Evolutionary conservation across 2,329 filamentous ascomycete genomes (phyloP).

Genomic region (Ophioceras dolichostomum): DNA sequence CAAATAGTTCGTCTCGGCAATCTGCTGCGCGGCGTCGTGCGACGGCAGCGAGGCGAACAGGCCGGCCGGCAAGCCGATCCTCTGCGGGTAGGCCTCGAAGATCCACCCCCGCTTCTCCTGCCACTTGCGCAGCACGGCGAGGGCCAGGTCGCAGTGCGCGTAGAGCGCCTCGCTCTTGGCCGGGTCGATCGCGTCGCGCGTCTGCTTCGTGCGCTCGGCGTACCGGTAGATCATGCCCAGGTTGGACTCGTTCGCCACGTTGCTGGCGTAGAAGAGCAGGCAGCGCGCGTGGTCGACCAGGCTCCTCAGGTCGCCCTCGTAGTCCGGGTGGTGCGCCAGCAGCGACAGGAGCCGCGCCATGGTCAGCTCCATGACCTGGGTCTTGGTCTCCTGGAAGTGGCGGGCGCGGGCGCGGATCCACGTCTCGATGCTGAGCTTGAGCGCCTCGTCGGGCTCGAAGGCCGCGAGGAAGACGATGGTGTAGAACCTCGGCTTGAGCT

Average conservation of each 20-base stretch:
- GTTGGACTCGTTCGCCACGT: conserved; percentile 76
- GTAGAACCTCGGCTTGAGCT: conserved; percentile 67
- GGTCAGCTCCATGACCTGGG: conserved; percentile 63
- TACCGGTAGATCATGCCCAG: conserved; percentile 83
- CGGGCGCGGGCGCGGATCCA: conserved; percentile 79
- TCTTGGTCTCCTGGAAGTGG: conserved; percentile 45
- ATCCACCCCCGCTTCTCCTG: conserved; percentile 78
- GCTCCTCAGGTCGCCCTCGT: conserved; percentile 51
- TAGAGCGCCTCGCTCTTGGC: conserved; percentile 64
- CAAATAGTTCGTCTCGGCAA: conserved; percentile 76
- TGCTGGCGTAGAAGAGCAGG: conserved; percentile 76
- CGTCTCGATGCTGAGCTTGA: conserved; percentile 66
- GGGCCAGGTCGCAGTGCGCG: conserved; percentile 75
- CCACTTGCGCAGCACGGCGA: conserved; percentile 71
- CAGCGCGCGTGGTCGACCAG: conserved; percentile 77
- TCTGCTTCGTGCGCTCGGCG: conserved; percentile 85
- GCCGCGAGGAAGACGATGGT: conserved; percentile 82
- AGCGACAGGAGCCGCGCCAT: conserved; percentile 78
- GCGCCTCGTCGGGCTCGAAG: conserved; percentile 66
- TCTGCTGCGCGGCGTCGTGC: conserved; percentile 69
- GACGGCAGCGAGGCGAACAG: conserved; percentile 66
- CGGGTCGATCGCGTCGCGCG: conserved; percentile 62
- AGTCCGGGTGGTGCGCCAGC: conserved; percentile 90
- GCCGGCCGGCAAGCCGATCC: conserved; percentile 67
- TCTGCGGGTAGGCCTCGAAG: conserved; percentile 71